Base-by-base conservation (phyloP, 805 yeast species). In the Wickerhamomyces xylosicus region DNA sequence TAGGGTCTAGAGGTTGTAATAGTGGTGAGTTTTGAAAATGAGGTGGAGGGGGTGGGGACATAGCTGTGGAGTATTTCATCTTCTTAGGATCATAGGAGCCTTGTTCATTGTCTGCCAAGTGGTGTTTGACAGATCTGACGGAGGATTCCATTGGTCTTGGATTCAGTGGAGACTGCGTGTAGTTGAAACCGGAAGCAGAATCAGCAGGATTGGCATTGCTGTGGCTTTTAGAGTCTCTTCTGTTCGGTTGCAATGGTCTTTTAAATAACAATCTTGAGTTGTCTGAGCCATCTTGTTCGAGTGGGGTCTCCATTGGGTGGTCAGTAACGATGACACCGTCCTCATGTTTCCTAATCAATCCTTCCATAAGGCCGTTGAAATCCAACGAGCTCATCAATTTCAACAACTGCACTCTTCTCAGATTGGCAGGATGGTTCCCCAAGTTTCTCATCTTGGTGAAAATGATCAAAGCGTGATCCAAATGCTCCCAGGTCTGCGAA, bases 391-490 rank as follows among this genome's bases (percentile, higher is more conserved):
- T 64, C 52, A 82, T 70, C 41, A 83, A 61, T 45, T 77, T 78
- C 41, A 83, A 59, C 20, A 83, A 57, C 49, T 83, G 94, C 0
- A 81, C 85, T 40, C 86, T 63, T 53, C 90, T 66, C 19, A 81
- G 57, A 6, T 83, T 82, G 0, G 92, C 90, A 1, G 92, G 90
- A 53, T 80, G 80, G 52, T 83, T 83, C 1, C 92, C 92, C 37
- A 82, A 59, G 41, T 74, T 75, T 50, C 82, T 72, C 92, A 83
- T 83, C 49, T 71, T 76, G 3, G 85, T 79, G 48, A 83, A 80
- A 5, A 82, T 72, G 9, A 59, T 63, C 32, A 83, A 60, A 0
- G 90, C 84, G 55, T 81, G 86, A 53, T 82, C 89, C 38, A 83
- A 58, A 52, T 81, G 85, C 34, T 71, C 77, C 35, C 69, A 63